Base-by-base conservation (phyloP, 192 early-diverging fungal genomes). In the Linderina pennispora region DNA sequence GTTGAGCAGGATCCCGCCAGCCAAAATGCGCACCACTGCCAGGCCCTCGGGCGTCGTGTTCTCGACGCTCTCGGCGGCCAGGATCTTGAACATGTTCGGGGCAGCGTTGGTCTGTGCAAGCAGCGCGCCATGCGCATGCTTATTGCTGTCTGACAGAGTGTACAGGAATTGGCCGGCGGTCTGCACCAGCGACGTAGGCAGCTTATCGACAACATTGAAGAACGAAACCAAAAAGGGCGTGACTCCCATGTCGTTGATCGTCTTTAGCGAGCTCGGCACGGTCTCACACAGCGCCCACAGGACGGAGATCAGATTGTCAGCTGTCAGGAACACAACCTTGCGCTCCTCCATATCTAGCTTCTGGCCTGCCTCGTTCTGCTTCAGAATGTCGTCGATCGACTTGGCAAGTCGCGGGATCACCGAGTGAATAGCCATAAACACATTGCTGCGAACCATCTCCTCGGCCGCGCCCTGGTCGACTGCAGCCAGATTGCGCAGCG, bases 121-220 rank as follows among this genome's bases (percentile, higher is more conserved):
- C 60, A 89, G 80, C 3, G 78, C 53, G 19, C 75, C 64, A 35
- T 80, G 55, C 23, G 79, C 75, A 3, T 75, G 70, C 10, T 60
- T 47, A 50, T 90, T 90, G 14, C 86, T 85, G 40, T 91, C 90
- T 0, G 89, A 87, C 33, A 95, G 65, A 3, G 88, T 88, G 52
- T 87, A 82, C 11, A 95, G 68, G 33, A 83, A 88, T 68, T 91
- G 90, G 7, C 76, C 88, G 21, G 74, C 67, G 2, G 54, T 60
- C 41, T 65, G 56, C 44, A 76, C 49, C 40, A 65, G 50, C 14
- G 67, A 62, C 10, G 51, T 22, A 2, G 63, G 62, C 21, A 67
- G 51, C 42, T 44, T 69, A 31, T 47, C 60, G 25, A 47, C 38
- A 15, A 66, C 74, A 44, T 58, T 59, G 36, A 90, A 71, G 43